phyloP scores from a whole-genome alignment of 2,329 filamentous ascomycete genomes.

The Phialophora verrucosa region DNA sequence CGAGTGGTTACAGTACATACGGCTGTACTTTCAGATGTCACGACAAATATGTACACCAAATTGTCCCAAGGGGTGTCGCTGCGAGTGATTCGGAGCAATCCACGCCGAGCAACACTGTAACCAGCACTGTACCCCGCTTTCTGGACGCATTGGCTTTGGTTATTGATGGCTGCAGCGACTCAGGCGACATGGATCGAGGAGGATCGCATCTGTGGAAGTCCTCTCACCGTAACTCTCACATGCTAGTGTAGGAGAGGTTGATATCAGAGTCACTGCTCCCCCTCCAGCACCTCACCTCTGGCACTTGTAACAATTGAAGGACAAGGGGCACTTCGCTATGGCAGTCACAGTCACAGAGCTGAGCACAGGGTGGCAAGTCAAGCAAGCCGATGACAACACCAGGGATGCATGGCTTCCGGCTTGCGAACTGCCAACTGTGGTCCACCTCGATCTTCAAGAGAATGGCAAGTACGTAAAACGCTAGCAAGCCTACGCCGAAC shows the following conservation, averaged over 20 bases:
- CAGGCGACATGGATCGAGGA: background rate
- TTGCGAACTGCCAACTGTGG: slow-evolving; percentile 44
- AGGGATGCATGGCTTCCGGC: slow-evolving; percentile 46
- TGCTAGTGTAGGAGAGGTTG: background rate
- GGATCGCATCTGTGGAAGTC: background rate
- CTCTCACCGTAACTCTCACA: background rate
- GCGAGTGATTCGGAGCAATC: background rate
- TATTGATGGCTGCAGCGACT: background rate
- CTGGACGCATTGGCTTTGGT: background rate
- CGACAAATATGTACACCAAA: background rate
- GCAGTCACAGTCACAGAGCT: slow-evolving; percentile 5
- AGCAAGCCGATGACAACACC: slow-evolving; percentile 41
- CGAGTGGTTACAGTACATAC: background rate
- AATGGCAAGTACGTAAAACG: slow-evolving; percentile 44
- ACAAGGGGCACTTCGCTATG: background rate
- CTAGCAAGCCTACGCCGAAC: background rate
- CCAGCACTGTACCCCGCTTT: background rate
- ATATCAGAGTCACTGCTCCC: background rate
- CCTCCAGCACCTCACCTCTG: background rate
- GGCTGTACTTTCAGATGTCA: background rate
- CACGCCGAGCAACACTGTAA: background rate
- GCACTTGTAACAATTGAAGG: no score
- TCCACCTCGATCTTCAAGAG: slow-evolving; percentile 48
- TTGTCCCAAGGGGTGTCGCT: background rate
- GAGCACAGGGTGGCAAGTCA: slow-evolving; percentile 44